Percentiles rank a stretch among this genome's conserved stretches.
Conservation (phyloP, 768 basidiomycete species). For the Mycena epipterygia region DNA sequence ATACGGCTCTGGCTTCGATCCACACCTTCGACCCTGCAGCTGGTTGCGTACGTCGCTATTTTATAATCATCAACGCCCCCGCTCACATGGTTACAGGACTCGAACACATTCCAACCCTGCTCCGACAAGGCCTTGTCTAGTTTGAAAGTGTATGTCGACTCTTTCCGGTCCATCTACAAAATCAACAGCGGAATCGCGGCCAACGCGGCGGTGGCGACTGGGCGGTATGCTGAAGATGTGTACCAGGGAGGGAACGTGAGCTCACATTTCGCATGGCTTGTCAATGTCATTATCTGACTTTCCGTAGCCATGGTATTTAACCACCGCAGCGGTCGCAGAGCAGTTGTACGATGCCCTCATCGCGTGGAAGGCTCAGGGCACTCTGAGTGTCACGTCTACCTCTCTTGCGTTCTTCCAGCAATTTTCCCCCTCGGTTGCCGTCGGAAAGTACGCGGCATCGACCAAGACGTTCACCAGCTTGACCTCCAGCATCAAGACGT, state of each 20-base stretch:
- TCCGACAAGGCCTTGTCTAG: conserved; percentile 82
- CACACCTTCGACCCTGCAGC: conserved; percentile 70
- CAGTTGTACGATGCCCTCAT: conserved; percentile 81
- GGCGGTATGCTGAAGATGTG: conserved; percentile 70
- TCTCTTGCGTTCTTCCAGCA: conserved; percentile 82
- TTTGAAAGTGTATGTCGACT: conserved; percentile 72
- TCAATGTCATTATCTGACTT: conserved; percentile 12
- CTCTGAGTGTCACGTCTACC: conserved; percentile 64
- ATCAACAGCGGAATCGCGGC: conserved; percentile 72
- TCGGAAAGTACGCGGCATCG: conserved; percentile 65
- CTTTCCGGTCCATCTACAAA: conserved; percentile 76
- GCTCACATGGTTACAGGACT: conserved; percentile 51
- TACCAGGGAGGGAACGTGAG: conserved; percentile 68
- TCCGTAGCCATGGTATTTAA: conserved; percentile 79
- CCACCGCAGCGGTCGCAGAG: conserved; percentile 79
- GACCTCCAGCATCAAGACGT: conserved; percentile 62
- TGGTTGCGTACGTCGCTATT: conserved; percentile 43
- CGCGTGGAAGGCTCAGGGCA: conserved; percentile 70
- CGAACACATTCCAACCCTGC: conserved; percentile 80
- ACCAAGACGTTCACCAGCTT: conserved; percentile 64
- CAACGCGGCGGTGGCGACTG: conserved; percentile 65
- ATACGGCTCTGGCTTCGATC: conserved; percentile 76
- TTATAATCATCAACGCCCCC: not conserved
- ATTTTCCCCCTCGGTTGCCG: conserved; percentile 61
- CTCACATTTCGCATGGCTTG: not conserved